Percentiles rank a stretch among this genome's conserved stretches.
These are phyloP conservation scores for Hymenoscyphus salicellus DNA, from an alignment of 2,329 filamentous ascomycete species.

Conservation along the genomic window DNA sequence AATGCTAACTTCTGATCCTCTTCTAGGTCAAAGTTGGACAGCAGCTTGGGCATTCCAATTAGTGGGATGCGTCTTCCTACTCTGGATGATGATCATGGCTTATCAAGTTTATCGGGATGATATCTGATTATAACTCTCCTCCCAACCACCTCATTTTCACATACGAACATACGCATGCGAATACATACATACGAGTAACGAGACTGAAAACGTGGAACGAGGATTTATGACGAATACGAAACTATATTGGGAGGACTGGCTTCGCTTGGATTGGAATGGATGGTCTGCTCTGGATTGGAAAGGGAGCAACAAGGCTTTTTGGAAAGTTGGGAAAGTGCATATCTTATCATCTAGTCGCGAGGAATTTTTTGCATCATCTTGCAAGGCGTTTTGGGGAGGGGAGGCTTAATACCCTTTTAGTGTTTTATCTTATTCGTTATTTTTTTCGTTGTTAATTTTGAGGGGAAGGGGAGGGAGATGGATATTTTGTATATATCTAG, in stretches of 20 bases:
- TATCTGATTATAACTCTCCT: slow-evolving; percentile 1
- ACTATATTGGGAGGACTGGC: not conserved
- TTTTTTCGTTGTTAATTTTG: too few relatives aligned
- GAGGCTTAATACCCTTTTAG: too few relatives aligned
- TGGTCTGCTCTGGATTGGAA: not conserved
- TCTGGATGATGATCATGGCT: slow-evolving; percentile 69
- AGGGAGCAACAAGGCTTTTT: too few relatives aligned
- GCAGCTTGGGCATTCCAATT: slow-evolving; percentile 62
- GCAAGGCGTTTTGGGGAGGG: too few relatives aligned
- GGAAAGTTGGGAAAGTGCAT: too few relatives aligned
- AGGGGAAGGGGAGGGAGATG: too few relatives aligned
- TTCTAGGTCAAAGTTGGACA: slow-evolving; percentile 59
- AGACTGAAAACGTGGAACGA: not conserved
- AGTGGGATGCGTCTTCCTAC: slow-evolving; percentile 56
- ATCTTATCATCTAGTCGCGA: too few relatives aligned
- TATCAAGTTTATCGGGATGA: slow-evolving; percentile 54
- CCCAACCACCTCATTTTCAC: not conserved
- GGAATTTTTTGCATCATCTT: too few relatives aligned
- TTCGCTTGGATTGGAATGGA: not conserved
- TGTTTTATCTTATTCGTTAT: too few relatives aligned
- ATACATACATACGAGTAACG: not conserved
- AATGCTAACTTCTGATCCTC: slow-evolving; percentile 17
- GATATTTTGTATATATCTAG: too few relatives aligned
- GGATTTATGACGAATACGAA: not conserved
- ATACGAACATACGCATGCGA: not conserved